A percentile compares a stretch with the other conserved stretches of the same genome.
Conservation (phyloP, 345 rosid genomes). For the Salix caprea region DNA sequence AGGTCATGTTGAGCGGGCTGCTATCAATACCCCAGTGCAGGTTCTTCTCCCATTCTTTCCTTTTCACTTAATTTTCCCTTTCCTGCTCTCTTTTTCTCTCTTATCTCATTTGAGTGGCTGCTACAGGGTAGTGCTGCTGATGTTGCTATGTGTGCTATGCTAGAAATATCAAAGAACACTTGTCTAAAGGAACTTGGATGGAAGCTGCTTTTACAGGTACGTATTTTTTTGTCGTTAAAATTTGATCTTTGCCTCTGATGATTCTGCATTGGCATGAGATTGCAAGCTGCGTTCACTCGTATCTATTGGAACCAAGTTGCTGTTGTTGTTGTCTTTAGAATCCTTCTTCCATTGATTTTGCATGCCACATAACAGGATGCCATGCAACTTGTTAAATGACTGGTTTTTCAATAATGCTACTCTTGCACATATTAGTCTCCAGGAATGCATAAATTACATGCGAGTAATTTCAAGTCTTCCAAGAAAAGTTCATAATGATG, state of each 20-base stretch:
- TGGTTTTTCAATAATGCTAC: too few relatives aligned
- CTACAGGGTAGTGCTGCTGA: conserved; percentile 97
- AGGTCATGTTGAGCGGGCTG: conserved; percentile 76
- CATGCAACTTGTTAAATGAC: not conserved
- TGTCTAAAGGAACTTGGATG: conserved; percentile 72
- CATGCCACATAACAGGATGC: not conserved
- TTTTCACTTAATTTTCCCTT: not conserved
- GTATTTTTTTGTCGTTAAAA: not conserved
- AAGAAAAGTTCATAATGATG: not conserved
- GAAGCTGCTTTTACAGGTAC: conserved; percentile 87
- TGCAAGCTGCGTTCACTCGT: not conserved
- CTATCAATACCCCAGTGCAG: conserved; percentile 96
- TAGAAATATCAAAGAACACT: conserved; percentile 62
- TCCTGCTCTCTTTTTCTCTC: not conserved
- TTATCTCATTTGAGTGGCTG: not conserved
- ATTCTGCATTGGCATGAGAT: not conserved
- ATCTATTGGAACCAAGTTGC: not conserved
- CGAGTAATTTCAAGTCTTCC: not conserved
- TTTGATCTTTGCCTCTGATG: not conserved
- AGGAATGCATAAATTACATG: not conserved
- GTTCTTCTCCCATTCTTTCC: conserved; percentile 29
- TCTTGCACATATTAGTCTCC: not conserved
- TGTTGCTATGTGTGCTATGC: conserved; percentile 97
- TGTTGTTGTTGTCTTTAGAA: not conserved
- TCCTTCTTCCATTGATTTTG: not conserved